phyloP scores from a whole-genome alignment of 2,329 filamentous ascomycete species.

The Aureobasidium zeae region DNA sequence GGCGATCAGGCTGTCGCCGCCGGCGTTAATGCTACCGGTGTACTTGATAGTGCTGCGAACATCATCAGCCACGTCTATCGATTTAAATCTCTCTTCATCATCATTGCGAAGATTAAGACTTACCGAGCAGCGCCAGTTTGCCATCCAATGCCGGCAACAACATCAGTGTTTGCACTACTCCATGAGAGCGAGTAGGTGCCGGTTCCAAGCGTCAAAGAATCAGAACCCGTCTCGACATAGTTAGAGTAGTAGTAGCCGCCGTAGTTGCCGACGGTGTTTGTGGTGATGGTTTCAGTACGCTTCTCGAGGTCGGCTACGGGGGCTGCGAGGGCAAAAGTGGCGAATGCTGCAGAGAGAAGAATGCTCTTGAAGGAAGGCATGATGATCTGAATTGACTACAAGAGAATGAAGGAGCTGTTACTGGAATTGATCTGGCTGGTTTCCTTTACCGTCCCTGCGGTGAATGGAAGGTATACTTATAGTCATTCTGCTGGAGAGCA shows the following conservation, averaged over 20 bases:
- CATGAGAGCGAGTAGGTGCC: conserved; percentile 11
- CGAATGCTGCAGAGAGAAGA: not conserved
- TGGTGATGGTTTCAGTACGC: conserved; percentile 6
- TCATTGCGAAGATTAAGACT: conserved; percentile 12
- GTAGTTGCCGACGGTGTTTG: not conserved
- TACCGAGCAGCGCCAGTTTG: conserved; percentile 44
- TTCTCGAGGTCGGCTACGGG: not conserved
- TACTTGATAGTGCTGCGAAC: conserved; percentile 43
- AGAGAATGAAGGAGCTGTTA: no score
- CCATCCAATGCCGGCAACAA: conserved; percentile 52
- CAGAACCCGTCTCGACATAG: conserved; percentile 15
- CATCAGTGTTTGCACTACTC: conserved; percentile 5
- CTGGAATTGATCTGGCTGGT: no score
- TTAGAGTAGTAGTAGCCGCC: conserved; percentile 16
- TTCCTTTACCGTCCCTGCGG: no score
- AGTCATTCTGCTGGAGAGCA: no score
- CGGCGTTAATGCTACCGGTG: conserved; percentile 38
- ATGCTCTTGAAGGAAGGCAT: not conserved
- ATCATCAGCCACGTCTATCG: no score
- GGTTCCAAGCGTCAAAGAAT: conserved; percentile 3
- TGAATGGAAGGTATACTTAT: not conserved
- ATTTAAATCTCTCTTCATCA: not conserved
- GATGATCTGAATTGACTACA: not conserved
- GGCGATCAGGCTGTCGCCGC: conserved; percentile 45
- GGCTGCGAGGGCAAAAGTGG: not conserved